phyloP scores from a whole-genome alignment of 2,329 filamentous ascomycete genomes.

The Arthrobotrys pseudoclavata region DNA sequence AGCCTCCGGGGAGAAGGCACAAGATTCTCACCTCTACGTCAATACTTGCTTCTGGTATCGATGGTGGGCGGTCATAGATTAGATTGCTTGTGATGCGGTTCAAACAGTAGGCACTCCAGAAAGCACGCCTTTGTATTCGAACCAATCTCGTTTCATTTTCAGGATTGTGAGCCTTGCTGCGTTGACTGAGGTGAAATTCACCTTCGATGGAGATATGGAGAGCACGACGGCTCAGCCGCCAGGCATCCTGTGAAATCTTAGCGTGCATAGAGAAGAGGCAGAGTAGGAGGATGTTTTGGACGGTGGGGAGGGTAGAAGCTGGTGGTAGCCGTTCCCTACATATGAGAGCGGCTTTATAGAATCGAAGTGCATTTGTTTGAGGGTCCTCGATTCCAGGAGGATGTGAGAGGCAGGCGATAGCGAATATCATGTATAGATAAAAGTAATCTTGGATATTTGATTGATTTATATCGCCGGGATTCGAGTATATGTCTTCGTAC shows the following conservation, averaged over 20 bases:
- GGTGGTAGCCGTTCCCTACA: conserved; percentile 23
- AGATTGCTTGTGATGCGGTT: conserved; percentile 52
- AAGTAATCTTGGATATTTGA: conserved; percentile 35
- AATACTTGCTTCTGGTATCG: conserved; percentile 55
- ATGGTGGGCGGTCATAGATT: conserved; percentile 49
- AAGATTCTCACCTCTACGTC: conserved; percentile 24
- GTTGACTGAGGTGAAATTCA: conserved; percentile 42
- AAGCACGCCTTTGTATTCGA: conserved; percentile 28
- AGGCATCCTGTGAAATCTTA: conserved; percentile 49
- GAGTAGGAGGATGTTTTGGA: conserved; percentile 41
- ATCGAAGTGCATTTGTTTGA: conserved; percentile 16
- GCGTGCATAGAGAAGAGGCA: conserved; percentile 50
- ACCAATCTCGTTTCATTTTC: not conserved
- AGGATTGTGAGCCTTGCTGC: not conserved
- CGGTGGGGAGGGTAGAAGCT: conserved; percentile 20
- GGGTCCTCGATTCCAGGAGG: not conserved
- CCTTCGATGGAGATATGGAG: conserved; percentile 51
- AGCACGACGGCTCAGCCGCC: conserved; percentile 49
- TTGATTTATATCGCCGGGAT: not conserved
- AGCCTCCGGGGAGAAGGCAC: not conserved
- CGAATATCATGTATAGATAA: conserved; percentile 51
- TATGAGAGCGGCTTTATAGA: conserved; percentile 47
- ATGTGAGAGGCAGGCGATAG: conserved; percentile 44
- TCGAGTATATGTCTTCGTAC: conserved; percentile 10
- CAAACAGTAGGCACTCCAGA: conserved; percentile 50